Evolutionary conservation across 345 rosid genomes (phyloP), one percentile per base, ranked within the genome.

Genomic region (Citrus reticulata): DNA sequence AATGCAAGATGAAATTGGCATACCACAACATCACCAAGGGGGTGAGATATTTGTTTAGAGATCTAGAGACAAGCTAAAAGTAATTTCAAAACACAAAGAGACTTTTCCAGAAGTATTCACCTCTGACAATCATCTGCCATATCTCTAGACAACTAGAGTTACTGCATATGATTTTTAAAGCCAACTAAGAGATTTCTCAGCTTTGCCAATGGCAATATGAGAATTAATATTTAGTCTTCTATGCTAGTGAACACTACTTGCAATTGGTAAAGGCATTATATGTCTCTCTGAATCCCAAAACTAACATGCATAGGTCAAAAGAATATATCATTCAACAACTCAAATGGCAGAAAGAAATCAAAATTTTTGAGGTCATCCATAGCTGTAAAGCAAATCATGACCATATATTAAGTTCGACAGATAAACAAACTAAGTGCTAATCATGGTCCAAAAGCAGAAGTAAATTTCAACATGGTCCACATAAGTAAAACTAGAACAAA

Each of bases 401-500:
- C 40, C 59, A 70, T 8, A 25, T n/a, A 51, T 75, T 51, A 30
- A 65, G 55, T 49, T 34, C 35, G 14, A 75, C 27, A 57, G 6
- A 61, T 0, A 54, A 54, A 27, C 19, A 37, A 75, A 51, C 66
- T 25, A 68, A 34, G 58, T 25, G 17, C 59, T 11, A 70, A 5
- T 22, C 25, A 49, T 55, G 25, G 37, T 39, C 37, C 37, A 11
- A 76, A 39, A 22, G 7, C 4, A 25, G 37, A 49, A 22, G 20
- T 22, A 2, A 49, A 32, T 32, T 75, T 49, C 16, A 20, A 64
- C 78, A 63, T 22, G 32, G 61, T 63, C 78, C 46, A 8, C 70
- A 75, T 22, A 49, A 46, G n/a, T 75, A 75, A 64, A 64, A 64
- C 30, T 49, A 46, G 78, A 32, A 42, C 25, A 62, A 24, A 65